Conservation (phyloP, 1,139 yeast genomes). For the Sugiyamaella castrensis region DNA sequence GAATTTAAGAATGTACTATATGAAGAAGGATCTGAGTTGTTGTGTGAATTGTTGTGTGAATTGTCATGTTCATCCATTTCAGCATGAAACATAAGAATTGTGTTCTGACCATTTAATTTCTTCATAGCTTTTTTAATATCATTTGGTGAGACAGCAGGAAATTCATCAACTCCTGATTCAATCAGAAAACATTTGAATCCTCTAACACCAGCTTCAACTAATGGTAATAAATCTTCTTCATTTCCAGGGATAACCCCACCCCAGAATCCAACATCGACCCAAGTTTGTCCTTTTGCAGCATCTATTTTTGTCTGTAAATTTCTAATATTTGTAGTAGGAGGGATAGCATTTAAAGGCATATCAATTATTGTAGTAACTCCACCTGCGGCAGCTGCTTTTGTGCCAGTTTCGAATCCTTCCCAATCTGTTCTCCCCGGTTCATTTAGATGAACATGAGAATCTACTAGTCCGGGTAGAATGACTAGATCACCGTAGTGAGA, state of each 20-base stretch:
- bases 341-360: slow-evolving; percentile 94
- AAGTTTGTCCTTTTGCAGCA: slow-evolving; percentile 78
- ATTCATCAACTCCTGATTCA: slow-evolving; percentile 91
- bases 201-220: slow-evolving; percentile 79
- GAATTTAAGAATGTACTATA: slow-evolving; percentile 77
- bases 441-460: slow-evolving; percentile 87
- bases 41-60: slow-evolving; percentile 12
- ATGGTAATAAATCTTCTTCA: slow-evolving; percentile 59
- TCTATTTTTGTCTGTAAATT: slow-evolving; percentile 69
- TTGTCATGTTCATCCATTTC: slow-evolving; percentile 54
- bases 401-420: slow-evolving; percentile 95
- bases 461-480: slow-evolving; percentile 87
- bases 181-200: slow-evolving; percentile 91
- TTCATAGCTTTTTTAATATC: slow-evolving; percentile 67
- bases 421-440: slow-evolving; percentile 95
- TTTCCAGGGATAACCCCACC: slow-evolving; percentile 89
- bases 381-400: slow-evolving; percentile 88
- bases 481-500: slow-evolving; percentile 53
- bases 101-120: slow-evolving; percentile 55
- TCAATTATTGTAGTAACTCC: slow-evolving; percentile 95
- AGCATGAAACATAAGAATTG: slow-evolving; percentile 89
- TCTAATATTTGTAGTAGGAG: slow-evolving; percentile 84
- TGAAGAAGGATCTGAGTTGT: slow-evolving; percentile 39
- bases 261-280: slow-evolving; percentile 97
- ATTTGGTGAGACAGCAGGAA: slow-evolving; percentile 68